These are phyloP conservation scores for Populus deltoides DNA, from an alignment of 345 rosid species.

Conservation along the genomic window DNA sequence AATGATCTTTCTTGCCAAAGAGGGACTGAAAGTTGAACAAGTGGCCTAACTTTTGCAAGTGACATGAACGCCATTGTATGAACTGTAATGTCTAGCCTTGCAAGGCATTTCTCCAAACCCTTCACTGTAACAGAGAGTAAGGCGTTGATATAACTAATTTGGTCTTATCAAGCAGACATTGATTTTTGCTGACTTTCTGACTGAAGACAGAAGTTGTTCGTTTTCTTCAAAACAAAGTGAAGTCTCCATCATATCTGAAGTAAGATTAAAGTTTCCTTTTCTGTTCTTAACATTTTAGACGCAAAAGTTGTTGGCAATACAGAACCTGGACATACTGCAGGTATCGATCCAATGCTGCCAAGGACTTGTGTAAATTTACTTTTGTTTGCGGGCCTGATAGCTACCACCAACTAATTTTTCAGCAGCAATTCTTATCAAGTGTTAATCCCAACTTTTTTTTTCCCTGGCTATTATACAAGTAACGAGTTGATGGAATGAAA, in stretches of 20 bases:
- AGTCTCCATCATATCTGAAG: slow-evolving; percentile 18
- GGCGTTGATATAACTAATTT: slow-evolving; percentile 5
- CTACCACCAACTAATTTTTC: not conserved
- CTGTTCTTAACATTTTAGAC: not conserved
- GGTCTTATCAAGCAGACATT: slow-evolving; percentile 14
- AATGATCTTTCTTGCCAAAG: slow-evolving; percentile 2
- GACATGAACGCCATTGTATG: not conserved
- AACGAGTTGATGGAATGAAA: too few species aligned
- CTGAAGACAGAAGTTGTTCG: slow-evolving; percentile 1
- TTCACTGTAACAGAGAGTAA: not conserved
- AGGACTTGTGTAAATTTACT: not conserved
- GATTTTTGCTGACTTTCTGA: slow-evolving; percentile 10
- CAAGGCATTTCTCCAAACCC: not conserved
- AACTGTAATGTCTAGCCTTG: not conserved
- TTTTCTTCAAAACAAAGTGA: slow-evolving; percentile 26
- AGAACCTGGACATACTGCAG: not conserved
- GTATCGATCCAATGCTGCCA: not conserved
- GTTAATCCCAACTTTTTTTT: not conserved
- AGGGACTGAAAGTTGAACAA: not conserved
- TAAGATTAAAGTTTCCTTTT: slow-evolving; percentile 16
- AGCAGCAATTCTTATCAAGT: not conserved
- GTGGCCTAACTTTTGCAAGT: not conserved
- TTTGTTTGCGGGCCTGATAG: not conserved
- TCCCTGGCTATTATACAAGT: not conserved
- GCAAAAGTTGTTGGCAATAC: not conserved